Evolutionary conservation across 371 early-diverging fungal species (phyloP).

Genomic region (Circinella minor): DNA sequence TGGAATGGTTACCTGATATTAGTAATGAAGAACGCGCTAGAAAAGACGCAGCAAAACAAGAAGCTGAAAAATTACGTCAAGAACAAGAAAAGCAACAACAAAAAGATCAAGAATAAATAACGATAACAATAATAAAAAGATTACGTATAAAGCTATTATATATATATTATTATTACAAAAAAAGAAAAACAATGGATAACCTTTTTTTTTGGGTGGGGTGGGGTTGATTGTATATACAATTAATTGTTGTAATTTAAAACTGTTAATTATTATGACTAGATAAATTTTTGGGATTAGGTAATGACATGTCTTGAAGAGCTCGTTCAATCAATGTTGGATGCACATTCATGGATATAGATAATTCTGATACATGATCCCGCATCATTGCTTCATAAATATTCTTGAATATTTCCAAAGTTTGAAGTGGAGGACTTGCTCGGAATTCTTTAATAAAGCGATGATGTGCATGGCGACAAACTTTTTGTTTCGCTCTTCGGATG

Average conservation of each 20-base stretch:
- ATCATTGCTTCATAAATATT: background rate
- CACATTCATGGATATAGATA: background rate
- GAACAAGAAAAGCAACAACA: conserved; percentile 14
- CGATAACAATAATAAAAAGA: background rate
- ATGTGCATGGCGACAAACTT: background rate
- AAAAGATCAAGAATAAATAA: conserved; percentile 11
- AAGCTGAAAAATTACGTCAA: conserved; percentile 29
- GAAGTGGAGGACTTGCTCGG: background rate
- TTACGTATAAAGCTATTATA: background rate
- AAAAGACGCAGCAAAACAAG: conserved; percentile 33
- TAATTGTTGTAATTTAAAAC: too few relatives aligned
- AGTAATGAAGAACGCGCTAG: conserved; percentile 42
- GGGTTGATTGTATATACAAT: too few relatives aligned
- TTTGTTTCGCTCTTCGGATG: background rate
- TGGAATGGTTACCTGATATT: conserved; percentile 56
- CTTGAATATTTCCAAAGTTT: background rate
- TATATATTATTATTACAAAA: background rate
- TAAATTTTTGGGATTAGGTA: too few relatives aligned
- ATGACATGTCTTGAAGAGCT: background rate
- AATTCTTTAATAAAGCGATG: background rate
- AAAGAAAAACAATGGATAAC: background rate
- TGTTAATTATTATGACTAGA: too few relatives aligned
- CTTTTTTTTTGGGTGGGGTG: too few relatives aligned
- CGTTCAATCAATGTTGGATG: background rate
- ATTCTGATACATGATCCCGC: background rate